A percentile compares a stretch with the other conserved stretches of the same genome.
Evolutionary conservation across 257 asterid species (phyloP).

Genomic region (Buddleja alternifolia): DNA sequence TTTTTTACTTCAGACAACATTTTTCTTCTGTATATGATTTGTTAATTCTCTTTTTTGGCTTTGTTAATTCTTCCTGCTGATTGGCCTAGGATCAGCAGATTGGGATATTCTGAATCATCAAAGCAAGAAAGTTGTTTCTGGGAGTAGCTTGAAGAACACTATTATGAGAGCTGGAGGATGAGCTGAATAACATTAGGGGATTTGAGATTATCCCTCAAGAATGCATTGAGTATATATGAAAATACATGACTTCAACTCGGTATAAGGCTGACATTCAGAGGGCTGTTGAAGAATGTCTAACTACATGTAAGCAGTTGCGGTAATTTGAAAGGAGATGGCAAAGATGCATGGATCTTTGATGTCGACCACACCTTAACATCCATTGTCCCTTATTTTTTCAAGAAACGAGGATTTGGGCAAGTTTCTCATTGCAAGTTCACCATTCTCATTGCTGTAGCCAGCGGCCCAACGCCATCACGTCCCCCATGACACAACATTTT

Average conservation of each 20-base stretch:
- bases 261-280: conserved; percentile 40
- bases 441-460: no score
- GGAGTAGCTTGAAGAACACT: conserved; percentile 44
- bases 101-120: conserved; percentile 47
- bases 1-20: no score
- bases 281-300: conserved; percentile 45
- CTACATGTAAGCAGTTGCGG: conserved; percentile 39
- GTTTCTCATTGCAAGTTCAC: no score
- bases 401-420: conserved; percentile 46
- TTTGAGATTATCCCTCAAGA: conserved; percentile 54
- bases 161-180: conserved; percentile 63
- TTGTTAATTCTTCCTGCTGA: no score
- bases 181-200: conserved; percentile 46
- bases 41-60: no score
- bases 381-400: conserved; percentile 48
- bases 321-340: conserved; percentile 41
- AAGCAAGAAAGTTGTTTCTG: conserved; percentile 21
- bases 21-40: no score
- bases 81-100: conserved; percentile 36
- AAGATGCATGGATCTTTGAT: conserved; percentile 60
- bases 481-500: no score
- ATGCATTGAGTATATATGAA: conserved; percentile 36
- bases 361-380: conserved; percentile 53
- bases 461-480: no score
- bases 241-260: conserved; percentile 55